phyloP scores from a whole-genome alignment of 2,329 filamentous ascomycete species.

The Didymella pomorum region DNA sequence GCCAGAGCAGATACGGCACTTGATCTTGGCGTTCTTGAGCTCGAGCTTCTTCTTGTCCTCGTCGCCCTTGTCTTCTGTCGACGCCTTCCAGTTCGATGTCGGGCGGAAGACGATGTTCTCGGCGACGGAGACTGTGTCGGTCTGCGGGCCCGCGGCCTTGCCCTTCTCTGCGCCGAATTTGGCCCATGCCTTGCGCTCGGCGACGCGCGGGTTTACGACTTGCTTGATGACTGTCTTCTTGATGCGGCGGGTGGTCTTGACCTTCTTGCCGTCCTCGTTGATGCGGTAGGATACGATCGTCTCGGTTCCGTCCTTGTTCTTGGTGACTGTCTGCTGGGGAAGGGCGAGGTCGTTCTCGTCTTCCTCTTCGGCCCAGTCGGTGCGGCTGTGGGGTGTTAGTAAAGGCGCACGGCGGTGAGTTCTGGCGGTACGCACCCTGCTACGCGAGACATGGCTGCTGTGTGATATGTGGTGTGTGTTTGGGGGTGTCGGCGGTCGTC shows the following conservation, averaged over 20 bases:
- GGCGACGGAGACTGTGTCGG: constrained; percentile 89
- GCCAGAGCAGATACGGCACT: constrained; percentile 98
- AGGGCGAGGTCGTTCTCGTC: constrained; percentile 90
- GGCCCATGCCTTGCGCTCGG: constrained; percentile 88
- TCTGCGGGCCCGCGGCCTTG: constrained; percentile 80
- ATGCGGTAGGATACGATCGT: constrained; percentile 89
- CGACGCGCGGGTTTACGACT: constrained; percentile 94
- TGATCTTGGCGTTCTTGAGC: constrained; percentile 99
- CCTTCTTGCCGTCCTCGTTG: constrained; percentile 93
- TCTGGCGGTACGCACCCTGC: constrained; percentile 41
- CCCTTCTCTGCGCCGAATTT: constrained; percentile 94
- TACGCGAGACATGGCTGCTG: constrained; percentile 47
- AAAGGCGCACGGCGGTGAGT: background rate
- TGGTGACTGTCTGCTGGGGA: constrained; percentile 85
- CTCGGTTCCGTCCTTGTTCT: constrained; percentile 98
- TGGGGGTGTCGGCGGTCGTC: constrained; percentile 12
- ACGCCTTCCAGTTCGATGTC: constrained; percentile 90
- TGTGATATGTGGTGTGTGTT: constrained; percentile 19
- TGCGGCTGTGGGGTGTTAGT: constrained; percentile 56
- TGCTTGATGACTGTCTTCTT: constrained; percentile 91
- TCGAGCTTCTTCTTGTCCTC: constrained; percentile 73
- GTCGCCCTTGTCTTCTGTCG: constrained; percentile 78
- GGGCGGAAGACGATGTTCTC: constrained; percentile 99
- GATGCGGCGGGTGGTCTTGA: constrained; percentile 96
- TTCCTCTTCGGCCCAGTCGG: constrained; percentile 92